Evolutionary conservation across 192 early-diverging fungal species (phyloP).

Genomic region (Chytriomyces sp.): DNA sequence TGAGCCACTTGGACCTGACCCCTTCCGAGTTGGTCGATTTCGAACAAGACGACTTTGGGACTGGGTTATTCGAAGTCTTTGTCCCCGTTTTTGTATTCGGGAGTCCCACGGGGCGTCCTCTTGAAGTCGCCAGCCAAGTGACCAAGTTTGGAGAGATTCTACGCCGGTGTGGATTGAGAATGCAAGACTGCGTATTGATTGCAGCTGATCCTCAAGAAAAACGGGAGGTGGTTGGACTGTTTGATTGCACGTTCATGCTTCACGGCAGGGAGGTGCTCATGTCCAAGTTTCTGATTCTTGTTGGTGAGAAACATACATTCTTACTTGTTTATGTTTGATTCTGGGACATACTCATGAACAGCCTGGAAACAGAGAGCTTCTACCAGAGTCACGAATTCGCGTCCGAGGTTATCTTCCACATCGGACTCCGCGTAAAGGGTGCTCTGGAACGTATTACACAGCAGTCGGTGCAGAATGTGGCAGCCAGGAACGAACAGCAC

Average conservation of each 20-base stretch:
- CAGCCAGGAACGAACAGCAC: background rate
- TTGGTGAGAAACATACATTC: conserved; percentile 1
- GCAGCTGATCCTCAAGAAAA: conserved; percentile 7
- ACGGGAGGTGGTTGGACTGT: background rate
- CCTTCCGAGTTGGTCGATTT: background rate
- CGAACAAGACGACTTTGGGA: background rate
- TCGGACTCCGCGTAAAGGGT: conserved; percentile 10
- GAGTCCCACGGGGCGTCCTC: background rate
- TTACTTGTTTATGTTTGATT: no score
- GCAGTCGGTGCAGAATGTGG: background rate
- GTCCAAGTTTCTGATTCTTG: conserved; percentile 11
- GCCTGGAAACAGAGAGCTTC: conserved; percentile 5
- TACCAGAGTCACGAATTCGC: conserved; percentile 12
- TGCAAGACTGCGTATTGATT: conserved; percentile 10
- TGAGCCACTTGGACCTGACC: background rate
- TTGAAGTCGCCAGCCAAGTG: background rate
- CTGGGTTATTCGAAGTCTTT: conserved; percentile 10
- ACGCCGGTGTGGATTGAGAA: background rate
- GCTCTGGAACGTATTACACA: conserved; percentile 7
- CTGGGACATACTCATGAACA: no score
- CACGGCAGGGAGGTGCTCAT: background rate
- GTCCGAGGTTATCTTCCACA: conserved; percentile 19
- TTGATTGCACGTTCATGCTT: background rate
- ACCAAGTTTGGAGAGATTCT: conserved; percentile 3
- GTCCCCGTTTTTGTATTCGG: conserved; percentile 20